A percentile compares a stretch with the other conserved stretches of the same genome.
These are phyloP conservation scores for Coemansia sp. DNA, from an alignment of 192 early-diverging fungal genomes.

Conservation along the genomic window DNA sequence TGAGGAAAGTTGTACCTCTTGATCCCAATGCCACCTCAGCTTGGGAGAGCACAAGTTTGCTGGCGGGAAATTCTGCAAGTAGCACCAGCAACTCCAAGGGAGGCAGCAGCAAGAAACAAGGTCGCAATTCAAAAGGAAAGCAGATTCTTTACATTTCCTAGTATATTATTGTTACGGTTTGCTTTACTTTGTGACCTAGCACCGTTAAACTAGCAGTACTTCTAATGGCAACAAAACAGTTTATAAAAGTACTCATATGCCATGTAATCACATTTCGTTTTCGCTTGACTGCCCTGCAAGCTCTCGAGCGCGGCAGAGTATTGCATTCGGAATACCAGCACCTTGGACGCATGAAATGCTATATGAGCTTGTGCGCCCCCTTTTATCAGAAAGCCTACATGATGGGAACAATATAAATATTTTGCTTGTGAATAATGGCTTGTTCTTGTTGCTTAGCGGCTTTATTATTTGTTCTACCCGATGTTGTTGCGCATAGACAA, in stretches of 20 bases:
- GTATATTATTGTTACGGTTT: neutral
- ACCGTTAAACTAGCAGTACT: neutral
- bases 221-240: neutral
- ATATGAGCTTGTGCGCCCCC: neutral
- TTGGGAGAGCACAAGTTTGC: conserved; percentile 18
- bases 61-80: neutral
- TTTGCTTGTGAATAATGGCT: neutral
- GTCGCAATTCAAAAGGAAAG: conserved; percentile 34
- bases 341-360: conserved; percentile 25
- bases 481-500: neutral
- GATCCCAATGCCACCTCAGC: conserved; percentile 33
- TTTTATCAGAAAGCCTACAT: conserved; percentile 7
- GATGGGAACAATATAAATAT: neutral
- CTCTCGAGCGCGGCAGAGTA: conserved; percentile 16
- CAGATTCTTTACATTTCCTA: conserved; percentile 19
- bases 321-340: conserved; percentile 24
- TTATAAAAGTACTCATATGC: neutral
- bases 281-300: conserved; percentile 1
- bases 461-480: neutral
- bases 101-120: conserved; percentile 14
- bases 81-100: conserved; percentile 3
- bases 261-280: neutral
- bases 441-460: neutral
- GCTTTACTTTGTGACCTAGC: neutral
- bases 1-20: conserved; percentile 22